Evolutionary conservation across 805 yeast species (phyloP).

Genomic region (Zygotorulaspora chibaensis): DNA sequence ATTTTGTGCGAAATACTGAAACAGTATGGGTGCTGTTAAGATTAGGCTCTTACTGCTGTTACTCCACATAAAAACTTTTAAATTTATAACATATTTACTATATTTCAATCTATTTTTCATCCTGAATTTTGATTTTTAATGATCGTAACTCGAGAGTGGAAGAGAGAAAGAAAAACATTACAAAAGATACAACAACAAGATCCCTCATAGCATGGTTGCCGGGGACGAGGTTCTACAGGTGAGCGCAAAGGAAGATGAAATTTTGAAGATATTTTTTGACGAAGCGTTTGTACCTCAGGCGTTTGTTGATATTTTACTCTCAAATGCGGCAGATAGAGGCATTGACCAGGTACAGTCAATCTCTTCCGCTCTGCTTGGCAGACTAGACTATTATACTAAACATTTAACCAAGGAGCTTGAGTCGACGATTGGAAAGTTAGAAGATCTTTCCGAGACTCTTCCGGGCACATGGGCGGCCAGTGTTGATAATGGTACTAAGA

Average conservation of each 20-base stretch:
- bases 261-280: conserved; percentile 65
- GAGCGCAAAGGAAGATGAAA: conserved; percentile 33
- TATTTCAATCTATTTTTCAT: not conserved
- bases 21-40: not conserved
- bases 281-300: conserved; percentile 60
- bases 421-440: conserved; percentile 44
- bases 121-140: not conserved
- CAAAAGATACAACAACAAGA: no score
- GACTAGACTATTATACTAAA: conserved; percentile 58
- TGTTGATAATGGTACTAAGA: conserved; percentile 12
- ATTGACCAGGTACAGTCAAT: conserved; percentile 43
- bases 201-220: not conserved
- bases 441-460: conserved; percentile 48
- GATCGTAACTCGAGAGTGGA: not conserved
- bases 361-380: conserved; percentile 50
- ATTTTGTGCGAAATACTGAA: conserved; percentile 15
- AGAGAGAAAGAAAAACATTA: no score
- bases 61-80: no score
- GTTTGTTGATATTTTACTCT: conserved; percentile 59
- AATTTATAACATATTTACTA: not conserved
- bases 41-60: not conserved
- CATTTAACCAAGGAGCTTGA: conserved; percentile 54
- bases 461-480: conserved; percentile 36
- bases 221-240: not conserved
- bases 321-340: conserved; percentile 34